Conservation (phyloP, 2,329 filamentous ascomycete genomes). For the Fusarium scirpi region DNA sequence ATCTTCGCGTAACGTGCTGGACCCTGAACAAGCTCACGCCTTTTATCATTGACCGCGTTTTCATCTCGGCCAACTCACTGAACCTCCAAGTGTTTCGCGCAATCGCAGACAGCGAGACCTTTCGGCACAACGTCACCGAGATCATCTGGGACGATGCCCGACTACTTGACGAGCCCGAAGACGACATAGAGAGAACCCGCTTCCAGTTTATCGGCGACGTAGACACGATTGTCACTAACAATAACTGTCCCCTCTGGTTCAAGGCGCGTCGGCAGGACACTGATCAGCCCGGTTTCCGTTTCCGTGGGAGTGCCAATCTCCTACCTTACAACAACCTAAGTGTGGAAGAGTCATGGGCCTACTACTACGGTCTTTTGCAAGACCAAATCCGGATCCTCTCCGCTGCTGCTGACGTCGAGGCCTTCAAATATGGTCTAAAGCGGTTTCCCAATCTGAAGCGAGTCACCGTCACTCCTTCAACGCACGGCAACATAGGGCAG, state of each 20-base stretch:
- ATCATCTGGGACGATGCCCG: constrained; percentile 1
- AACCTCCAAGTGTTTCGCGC: not conserved
- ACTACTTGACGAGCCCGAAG: no score
- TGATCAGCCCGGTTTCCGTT: no score
- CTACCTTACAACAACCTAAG: not conserved
- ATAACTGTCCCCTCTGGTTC: constrained; percentile 8
- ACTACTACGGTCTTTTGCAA: not conserved
- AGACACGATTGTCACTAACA: not conserved
- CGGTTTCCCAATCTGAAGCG: not conserved
- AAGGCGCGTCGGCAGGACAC: not conserved
- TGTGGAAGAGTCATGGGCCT: not conserved
- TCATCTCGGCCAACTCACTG: not conserved
- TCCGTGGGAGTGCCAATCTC: no score
- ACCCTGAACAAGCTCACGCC: not conserved
- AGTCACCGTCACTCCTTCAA: not conserved
- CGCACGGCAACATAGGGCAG: not conserved
- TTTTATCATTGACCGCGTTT: not conserved
- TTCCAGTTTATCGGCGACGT: not conserved
- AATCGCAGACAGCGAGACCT: not conserved
- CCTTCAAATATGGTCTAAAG: not conserved
- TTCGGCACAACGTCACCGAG: not conserved
- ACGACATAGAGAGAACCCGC: no score
- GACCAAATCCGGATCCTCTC: not conserved
- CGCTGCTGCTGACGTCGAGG: not conserved
- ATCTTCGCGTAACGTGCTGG: not conserved